Conservation (phyloP, 2,329 filamentous ascomycete genomes). For the Fusarium vanettenii region DNA sequence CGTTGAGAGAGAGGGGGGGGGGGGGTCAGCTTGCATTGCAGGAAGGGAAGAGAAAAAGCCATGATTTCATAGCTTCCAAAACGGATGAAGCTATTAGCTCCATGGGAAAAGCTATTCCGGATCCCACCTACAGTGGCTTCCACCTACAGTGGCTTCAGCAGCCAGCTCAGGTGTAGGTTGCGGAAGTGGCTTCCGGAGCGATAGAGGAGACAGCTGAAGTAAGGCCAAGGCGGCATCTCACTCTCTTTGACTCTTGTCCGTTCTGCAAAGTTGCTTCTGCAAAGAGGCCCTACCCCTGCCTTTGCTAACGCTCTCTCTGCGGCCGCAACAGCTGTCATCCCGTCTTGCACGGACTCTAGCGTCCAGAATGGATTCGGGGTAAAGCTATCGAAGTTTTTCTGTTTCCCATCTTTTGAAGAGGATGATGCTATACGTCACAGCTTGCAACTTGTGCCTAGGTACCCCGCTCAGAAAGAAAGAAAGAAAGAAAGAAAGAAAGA, state of each 20-base stretch:
- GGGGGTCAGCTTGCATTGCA: neutral
- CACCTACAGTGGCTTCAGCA: neutral
- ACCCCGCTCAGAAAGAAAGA: neutral
- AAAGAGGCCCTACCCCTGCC: neutral
- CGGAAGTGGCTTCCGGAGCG: conserved; percentile 7
- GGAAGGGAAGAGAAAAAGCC: neutral
- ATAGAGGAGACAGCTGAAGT: conserved; percentile 11
- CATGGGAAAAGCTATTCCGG: neutral
- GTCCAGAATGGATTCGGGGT: neutral
- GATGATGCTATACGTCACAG: neutral
- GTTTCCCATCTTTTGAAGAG: neutral
- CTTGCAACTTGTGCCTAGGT: neutral
- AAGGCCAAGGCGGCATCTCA: neutral
- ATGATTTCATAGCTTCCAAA: conserved; percentile 21
- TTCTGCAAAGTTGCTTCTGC: neutral
- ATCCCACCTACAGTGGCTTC: neutral
- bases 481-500: neutral
- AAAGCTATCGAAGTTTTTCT: neutral
- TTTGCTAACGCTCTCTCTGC: neutral
- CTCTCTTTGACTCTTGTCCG: neutral
- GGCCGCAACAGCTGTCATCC: conserved; percentile 4
- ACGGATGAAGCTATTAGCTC: conserved; percentile 2
- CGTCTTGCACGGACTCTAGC: neutral
- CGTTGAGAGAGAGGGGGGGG: neutral
- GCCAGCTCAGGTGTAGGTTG: neutral